Percentiles rank a stretch among this genome's conserved stretches.
Evolutionary conservation across 768 basidiomycete genomes (phyloP).

Genomic region (Boletus bicolor): DNA sequence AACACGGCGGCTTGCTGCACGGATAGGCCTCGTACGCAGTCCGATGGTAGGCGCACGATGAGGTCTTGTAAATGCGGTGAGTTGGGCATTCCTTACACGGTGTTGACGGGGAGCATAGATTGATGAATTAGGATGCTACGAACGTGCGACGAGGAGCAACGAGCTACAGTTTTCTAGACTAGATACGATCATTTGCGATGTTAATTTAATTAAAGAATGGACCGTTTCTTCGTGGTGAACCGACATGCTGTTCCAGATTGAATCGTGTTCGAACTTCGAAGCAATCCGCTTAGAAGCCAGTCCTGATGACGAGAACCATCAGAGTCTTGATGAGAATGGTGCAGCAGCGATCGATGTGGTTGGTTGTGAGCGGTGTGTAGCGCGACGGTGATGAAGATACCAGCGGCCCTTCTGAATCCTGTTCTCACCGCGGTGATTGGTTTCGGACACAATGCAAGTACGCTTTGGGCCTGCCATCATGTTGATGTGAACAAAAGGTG

Average conservation of each 20-base stretch:
- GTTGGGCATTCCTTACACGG: slow-evolving; percentile 1
- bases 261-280: background rate
- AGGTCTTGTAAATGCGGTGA: slow-evolving; percentile 1
- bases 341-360: background rate
- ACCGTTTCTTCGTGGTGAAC: background rate
- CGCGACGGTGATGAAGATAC: slow-evolving; percentile 14
- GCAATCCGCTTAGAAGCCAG: background rate
- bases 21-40: slow-evolving; percentile 69
- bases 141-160: slow-evolving; percentile 3
- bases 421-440: background rate
- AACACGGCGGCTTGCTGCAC: slow-evolving; percentile 77
- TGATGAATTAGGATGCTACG: background rate
- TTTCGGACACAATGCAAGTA: background rate
- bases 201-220: slow-evolving; percentile 1
- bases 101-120: background rate
- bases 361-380: background rate
- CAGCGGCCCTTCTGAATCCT: background rate
- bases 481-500: background rate
- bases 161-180: background rate
- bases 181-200: background rate
- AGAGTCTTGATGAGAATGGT: background rate
- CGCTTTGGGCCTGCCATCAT: background rate
- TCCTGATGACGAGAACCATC: background rate
- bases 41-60: slow-evolving; percentile 12
- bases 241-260: background rate